Evolutionary conservation across 257 asterid species (phyloP), one percentile per base, ranked within the genome.

Genomic region (Gynochthodes officinalis): DNA sequence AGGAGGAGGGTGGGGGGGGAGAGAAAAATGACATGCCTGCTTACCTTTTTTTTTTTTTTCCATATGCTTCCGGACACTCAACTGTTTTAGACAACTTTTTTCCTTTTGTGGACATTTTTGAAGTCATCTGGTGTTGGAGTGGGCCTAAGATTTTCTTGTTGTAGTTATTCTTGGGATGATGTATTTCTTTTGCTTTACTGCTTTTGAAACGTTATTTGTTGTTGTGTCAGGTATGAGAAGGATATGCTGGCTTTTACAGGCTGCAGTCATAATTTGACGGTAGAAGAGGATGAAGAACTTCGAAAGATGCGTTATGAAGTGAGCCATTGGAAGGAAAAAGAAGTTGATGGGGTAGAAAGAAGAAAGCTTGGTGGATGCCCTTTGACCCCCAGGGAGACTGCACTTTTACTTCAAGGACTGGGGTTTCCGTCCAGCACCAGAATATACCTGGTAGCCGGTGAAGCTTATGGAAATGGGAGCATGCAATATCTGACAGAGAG

Each of bases 201-300:
- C 49, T 23, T 48, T 39, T 71, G 25, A 75, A 39, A 62, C 39
- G n/a, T 67, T 75, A 25, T 53, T n/a, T 63, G 64, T 33, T 84
- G 72, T 77, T 67, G 62, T 69, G 80, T 87, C 89, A 93, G 98
- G 83, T 93, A 89, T 68, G 98, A 90, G 89, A 93, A 93, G 84
- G 97, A 93, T 86, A 93, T 93, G 98, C 96, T 93, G 64, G 96
- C 98, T 70, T 93, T 93, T 81, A 93, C 97, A 14, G 98, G 98
- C 72, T 93, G 98, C 85, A 88, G 97, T 87, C 94, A 93, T 76
- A 90, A 88, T 80, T 83, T 93, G 83, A 90, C 94, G 3, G 73
- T 77, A 27, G 96, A 86, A 79, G 98, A 93, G 82, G 96, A 88
- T 27, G 90, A 86, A 4, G 98, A 93, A 74, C 95, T 93, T 71